Percentiles rank a stretch among this genome's conserved stretches.
These are phyloP conservation scores for Rubroboletus pulcherrimus DNA, from an alignment of 768 basidiomycete genomes.

Conservation along the genomic window DNA sequence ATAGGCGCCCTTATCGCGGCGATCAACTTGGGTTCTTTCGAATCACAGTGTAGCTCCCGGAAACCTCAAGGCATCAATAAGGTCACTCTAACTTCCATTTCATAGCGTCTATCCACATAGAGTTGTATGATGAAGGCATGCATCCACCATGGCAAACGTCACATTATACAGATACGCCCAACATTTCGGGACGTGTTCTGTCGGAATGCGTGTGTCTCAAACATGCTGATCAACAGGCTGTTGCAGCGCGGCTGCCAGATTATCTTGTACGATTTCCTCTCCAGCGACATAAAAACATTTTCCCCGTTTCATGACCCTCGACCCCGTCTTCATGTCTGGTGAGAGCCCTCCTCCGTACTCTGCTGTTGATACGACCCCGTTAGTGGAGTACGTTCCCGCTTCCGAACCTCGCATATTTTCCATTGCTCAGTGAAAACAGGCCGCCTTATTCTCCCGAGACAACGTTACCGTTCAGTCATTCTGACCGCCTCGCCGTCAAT, in stretches of 20 bases:
- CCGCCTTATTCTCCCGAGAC: background rate
- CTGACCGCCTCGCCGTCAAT: slow-evolving; percentile 1
- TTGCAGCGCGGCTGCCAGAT: background rate
- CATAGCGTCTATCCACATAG: background rate
- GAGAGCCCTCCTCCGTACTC: slow-evolving; percentile 21
- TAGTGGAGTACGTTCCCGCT: background rate
- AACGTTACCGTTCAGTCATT: slow-evolving; percentile 8
- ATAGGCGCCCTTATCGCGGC: background rate
- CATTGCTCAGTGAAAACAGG: background rate
- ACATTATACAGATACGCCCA: slow-evolving; percentile 9
- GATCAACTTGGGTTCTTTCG: background rate
- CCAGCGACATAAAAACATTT: background rate
- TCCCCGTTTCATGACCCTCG: background rate
- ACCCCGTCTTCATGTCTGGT: slow-evolving; percentile 1
- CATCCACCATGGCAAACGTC: background rate
- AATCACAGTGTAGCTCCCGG: background rate
- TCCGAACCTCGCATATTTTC: background rate
- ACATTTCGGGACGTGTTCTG: background rate
- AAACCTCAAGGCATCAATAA: slow-evolving; percentile 3
- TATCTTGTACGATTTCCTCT: background rate
- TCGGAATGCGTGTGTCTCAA: background rate
- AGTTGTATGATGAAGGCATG: background rate
- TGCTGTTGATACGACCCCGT: background rate
- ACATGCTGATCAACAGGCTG: slow-evolving; percentile 4
- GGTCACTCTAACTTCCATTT: background rate